Evolutionary conservation across 2,329 filamentous ascomycete genomes (phyloP), one percentile per base, ranked within the genome.

Genomic region (Pseudonectria buxi): DNA sequence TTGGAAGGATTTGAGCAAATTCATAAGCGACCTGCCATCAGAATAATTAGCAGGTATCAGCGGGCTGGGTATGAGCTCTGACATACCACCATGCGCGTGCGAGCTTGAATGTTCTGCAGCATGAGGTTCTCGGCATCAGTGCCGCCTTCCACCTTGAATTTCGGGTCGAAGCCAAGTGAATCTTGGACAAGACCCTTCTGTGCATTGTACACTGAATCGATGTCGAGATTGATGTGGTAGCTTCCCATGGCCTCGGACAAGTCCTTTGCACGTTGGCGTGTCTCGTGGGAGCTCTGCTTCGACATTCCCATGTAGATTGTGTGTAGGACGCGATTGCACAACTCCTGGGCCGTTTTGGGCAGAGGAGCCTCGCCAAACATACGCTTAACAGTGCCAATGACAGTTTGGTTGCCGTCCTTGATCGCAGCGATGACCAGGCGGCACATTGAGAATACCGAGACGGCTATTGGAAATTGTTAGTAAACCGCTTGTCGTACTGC

Each of bases 151-250:
- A 45, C 69, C 43, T 70, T 73, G 70, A 59, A 63, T 28, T 49
- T 53, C 3, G 59, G 56, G 12, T 52, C 49, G 46, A 84, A 86
- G 27, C 65, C 65, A 2, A 78, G 75, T 1, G 76, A 70, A 3
- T 67, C 56, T 0, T 69, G 67, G 36, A 87, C 67, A 1, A 87
- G 60, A 28, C 68, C 69, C 46, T 73, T 76, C 33, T 79, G 64
- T 0, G 81, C 73, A 14, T 72, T 64, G 41, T 79, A 77, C 7
- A 81, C 70, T 2, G 70, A 68, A 52, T 90, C 86, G 37, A 90
- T 87, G 50, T 87, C 76, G 29, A 87, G 65, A 51, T 89, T 74
- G 4, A 76, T 68, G 53, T 92, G 86, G 50, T 87, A 80, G 12
- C 74, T 68, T 3, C 84, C 85, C 34, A 90, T 86, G 4, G 65